Conservation (phyloP, 164 flowering plant species). For the Taxillus chinensis region DNA sequence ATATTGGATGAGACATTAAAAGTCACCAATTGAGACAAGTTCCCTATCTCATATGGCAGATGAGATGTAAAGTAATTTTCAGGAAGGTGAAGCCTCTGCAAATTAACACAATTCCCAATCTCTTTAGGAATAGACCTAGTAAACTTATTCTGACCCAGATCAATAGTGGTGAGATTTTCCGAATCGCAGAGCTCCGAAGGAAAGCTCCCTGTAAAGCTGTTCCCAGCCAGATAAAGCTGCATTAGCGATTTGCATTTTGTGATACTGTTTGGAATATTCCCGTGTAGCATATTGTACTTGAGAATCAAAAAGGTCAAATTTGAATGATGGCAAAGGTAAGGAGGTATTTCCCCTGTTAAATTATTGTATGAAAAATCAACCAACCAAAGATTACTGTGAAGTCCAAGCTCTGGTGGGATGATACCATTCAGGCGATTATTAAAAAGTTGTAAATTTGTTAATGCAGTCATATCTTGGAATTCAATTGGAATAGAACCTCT, state of each 20-base stretch:
- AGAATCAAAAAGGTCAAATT: slow-evolving; percentile 62
- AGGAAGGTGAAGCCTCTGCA: slow-evolving; percentile 77
- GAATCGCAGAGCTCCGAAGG: slow-evolving; percentile 67
- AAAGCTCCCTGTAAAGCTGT: slow-evolving; percentile 66
- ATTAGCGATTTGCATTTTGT: slow-evolving; percentile 52
- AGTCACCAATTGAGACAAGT: slow-evolving; percentile 49
- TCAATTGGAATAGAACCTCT: slow-evolving; percentile 70
- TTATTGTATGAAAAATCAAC: slow-evolving; percentile 73
- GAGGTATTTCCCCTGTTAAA: slow-evolving; percentile 70
- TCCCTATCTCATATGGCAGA: slow-evolving; percentile 78
- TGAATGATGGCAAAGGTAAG: slow-evolving; percentile 48
- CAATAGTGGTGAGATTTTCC: slow-evolving; percentile 64
- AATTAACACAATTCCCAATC: slow-evolving; percentile 50
- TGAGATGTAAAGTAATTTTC: slow-evolving; percentile 51
- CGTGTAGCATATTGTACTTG: slow-evolving; percentile 60
- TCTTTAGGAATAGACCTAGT: slow-evolving; percentile 64
- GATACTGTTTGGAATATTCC: slow-evolving; percentile 62
- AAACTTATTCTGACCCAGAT: slow-evolving; percentile 65
- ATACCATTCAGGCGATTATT: slow-evolving; percentile 55
- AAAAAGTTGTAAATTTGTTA: slow-evolving; percentile 73
- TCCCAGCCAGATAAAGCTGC: slow-evolving; percentile 61
- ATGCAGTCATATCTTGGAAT: slow-evolving; percentile 50
- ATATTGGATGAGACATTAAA: slow-evolving; percentile 80
- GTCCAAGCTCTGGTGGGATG: slow-evolving; percentile 77
- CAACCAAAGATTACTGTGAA: slow-evolving; percentile 67